These are phyloP conservation scores for Aureobasidium sp. DNA, from an alignment of 2,329 filamentous ascomycete genomes.

Conservation along the genomic window DNA sequence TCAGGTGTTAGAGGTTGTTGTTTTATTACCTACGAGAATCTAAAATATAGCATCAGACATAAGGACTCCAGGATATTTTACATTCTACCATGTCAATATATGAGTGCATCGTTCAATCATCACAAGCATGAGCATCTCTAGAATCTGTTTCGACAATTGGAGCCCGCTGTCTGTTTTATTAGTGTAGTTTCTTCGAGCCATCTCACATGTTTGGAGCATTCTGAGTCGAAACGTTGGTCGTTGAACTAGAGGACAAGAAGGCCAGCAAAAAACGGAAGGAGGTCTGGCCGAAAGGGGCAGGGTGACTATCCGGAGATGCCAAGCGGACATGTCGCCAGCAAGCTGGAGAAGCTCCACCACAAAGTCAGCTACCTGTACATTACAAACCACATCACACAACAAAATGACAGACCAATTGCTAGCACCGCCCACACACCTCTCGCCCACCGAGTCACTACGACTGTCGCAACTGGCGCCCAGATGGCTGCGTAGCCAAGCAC, in stretches of 20 bases:
- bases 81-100: too few species aligned
- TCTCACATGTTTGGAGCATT: too few species aligned
- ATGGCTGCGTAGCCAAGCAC: conserved; percentile 28
- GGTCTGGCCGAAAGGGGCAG: background rate
- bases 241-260: too few species aligned
- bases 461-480: conserved; percentile 40
- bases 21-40: background rate
- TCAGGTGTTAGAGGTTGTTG: too few species aligned
- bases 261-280: background rate
- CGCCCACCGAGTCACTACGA: conserved; percentile 32
- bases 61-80: too few species aligned
- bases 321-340: conserved; percentile 1
- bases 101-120: too few species aligned
- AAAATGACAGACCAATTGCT: conserved; percentile 30
- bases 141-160: too few species aligned
- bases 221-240: too few species aligned
- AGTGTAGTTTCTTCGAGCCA: too few species aligned
- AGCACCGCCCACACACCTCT: conserved; percentile 30
- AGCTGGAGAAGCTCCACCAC: conserved; percentile 3
- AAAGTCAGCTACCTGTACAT: background rate
- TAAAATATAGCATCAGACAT: background rate
- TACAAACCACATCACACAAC: background rate
- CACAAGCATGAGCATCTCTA: too few species aligned
- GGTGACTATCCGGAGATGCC: background rate
- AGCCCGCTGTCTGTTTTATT: too few species aligned